phyloP scores from a whole-genome alignment of 495 filamentous ascomycete species.

The Neurospora intermedia region DNA sequence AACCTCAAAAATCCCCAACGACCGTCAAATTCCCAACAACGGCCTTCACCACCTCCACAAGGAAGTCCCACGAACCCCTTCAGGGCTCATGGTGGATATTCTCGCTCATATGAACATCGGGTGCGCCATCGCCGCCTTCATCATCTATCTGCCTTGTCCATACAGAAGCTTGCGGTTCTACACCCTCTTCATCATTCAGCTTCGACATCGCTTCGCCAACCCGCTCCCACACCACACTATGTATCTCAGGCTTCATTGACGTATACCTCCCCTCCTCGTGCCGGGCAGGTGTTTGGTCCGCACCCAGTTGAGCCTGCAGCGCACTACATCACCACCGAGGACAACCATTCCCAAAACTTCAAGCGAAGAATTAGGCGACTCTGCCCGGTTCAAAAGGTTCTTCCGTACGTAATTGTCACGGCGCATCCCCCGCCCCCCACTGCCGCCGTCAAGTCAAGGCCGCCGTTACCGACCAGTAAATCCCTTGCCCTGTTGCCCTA shows the following conservation, averaged over 20 bases:
- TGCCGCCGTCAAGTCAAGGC: not conserved
- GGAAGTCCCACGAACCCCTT: not conserved
- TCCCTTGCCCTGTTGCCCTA: not conserved
- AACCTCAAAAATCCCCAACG: not conserved
- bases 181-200: not conserved
- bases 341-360: not conserved
- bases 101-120: not conserved
- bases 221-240: not conserved
- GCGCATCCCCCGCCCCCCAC: not conserved
- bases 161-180: not conserved
- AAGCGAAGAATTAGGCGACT: not conserved
- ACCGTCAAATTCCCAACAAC: not conserved
- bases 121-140: not conserved
- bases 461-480: not conserved
- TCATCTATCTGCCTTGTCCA: not conserved
- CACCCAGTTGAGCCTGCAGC: not conserved
- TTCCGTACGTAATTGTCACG: not conserved
- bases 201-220: not conserved
- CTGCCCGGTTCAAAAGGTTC: not conserved
- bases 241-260: not conserved
- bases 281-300: not conserved
- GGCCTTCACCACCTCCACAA: not conserved
- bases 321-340: not conserved
- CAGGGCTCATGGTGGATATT: not conserved
- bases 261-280: not conserved